These are phyloP conservation scores for Citrus inodora DNA, from an alignment of 345 rosid genomes.

Conservation along the genomic window DNA sequence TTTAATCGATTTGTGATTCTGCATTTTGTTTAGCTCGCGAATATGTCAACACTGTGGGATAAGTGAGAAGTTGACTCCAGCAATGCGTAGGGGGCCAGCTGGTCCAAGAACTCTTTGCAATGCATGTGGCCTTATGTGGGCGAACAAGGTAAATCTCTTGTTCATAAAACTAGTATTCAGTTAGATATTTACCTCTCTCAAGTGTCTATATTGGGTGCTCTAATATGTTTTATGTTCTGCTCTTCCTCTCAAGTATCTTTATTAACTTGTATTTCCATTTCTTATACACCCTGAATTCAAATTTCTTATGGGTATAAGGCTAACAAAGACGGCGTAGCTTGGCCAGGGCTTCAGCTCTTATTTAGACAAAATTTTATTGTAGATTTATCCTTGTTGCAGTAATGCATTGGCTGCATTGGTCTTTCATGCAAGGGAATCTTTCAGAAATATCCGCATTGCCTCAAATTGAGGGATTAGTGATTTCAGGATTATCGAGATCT, in stretches of 20 bases:
- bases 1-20: background rate
- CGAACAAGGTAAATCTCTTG: constrained; percentile 27
- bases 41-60: constrained; percentile 35
- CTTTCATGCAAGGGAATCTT: background rate
- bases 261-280: background rate
- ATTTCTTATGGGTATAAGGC: background rate
- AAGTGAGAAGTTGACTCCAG: constrained; percentile 33
- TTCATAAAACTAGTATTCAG: background rate
- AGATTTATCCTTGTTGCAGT: background rate
- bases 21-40: constrained; percentile 15
- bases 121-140: constrained; percentile 45
- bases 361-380: background rate
- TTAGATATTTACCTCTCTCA: background rate
- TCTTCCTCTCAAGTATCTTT: background rate
- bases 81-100: constrained; percentile 39
- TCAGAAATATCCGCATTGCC: background rate
- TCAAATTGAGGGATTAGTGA: background rate
- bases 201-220: background rate
- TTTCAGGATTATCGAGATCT: background rate
- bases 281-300: too few relatives aligned
- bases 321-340: background rate
- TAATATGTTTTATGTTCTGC: background rate
- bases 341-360: background rate
- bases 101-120: constrained; percentile 41
- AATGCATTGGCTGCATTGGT: background rate